Evolutionary conservation across 2,329 filamentous ascomycete genomes (phyloP).

Genomic region (Botrytis medusae): DNA sequence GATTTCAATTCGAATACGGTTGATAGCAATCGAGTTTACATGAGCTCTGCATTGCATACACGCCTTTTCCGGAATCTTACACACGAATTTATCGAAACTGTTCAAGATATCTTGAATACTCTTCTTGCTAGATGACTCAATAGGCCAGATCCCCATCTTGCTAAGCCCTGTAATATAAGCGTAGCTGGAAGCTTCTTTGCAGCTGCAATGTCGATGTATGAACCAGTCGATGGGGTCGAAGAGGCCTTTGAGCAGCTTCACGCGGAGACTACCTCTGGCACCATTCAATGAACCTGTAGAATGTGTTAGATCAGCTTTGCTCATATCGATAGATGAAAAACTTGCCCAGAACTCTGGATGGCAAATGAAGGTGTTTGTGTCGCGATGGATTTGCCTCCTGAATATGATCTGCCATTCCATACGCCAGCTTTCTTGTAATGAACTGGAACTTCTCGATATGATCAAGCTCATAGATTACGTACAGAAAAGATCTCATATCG

Average conservation of each 20-base stretch:
- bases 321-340: too few relatives aligned
- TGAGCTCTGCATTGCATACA: neutral
- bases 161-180: neutral
- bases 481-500: conserved; percentile 19
- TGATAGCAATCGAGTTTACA: neutral
- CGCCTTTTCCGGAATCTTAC: neutral
- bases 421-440: neutral
- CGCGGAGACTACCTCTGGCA: conserved; percentile 20
- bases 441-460: conserved; percentile 11
- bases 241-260: conserved; percentile 22
- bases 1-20: neutral
- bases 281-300: conserved; percentile 21
- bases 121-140: neutral
- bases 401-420: neutral
- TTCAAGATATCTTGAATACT: neutral
- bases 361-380: neutral
- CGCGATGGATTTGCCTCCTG: neutral
- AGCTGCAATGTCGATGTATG: neutral
- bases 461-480: conserved; percentile 24
- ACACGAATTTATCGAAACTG: neutral
- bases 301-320: neutral
- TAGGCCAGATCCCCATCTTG: neutral
- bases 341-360: neutral
- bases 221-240: neutral
- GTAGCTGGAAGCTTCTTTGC: neutral